These are phyloP conservation scores for Nowakowskiella sp. DNA, from an alignment of 192 early-diverging fungal species.

Conservation along the genomic window DNA sequence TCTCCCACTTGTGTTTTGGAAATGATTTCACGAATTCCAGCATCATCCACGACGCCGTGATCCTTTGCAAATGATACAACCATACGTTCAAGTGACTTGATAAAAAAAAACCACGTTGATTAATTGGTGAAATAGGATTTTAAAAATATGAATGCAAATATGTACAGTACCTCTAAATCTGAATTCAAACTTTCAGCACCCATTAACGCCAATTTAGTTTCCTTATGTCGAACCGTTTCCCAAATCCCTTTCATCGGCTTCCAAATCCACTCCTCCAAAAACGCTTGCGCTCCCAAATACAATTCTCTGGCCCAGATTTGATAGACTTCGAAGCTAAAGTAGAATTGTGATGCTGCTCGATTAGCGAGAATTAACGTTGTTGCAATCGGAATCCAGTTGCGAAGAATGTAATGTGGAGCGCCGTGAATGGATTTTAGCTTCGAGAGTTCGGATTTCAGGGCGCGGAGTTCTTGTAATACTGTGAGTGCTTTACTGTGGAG, in stretches of 20 bases:
- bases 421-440: slow-evolving; percentile 36
- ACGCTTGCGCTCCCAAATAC: slow-evolving; percentile 43
- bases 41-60: slow-evolving; percentile 21
- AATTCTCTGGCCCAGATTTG: slow-evolving; percentile 42
- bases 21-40: slow-evolving; percentile 30
- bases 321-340: slow-evolving; percentile 9
- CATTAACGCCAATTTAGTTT: slow-evolving; percentile 65
- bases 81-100: slow-evolving; percentile 80
- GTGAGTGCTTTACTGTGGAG: no score
- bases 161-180: slow-evolving; percentile 59
- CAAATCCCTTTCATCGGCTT: slow-evolving; percentile 64
- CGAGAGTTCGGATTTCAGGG: no score
- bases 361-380: slow-evolving; percentile 33
- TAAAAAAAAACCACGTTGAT: background rate
- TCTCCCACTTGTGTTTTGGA: slow-evolving; percentile 67
- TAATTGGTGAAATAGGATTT: slow-evolving; percentile 7
- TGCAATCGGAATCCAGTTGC: slow-evolving; percentile 64
- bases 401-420: slow-evolving; percentile 42
- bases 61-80: slow-evolving; percentile 68
- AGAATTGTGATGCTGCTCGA: slow-evolving; percentile 33
- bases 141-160: background rate
- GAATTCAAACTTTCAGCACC: slow-evolving; percentile 66
- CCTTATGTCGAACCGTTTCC: slow-evolving; percentile 72
- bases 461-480: no score
- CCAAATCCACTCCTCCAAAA: slow-evolving; percentile 70